Conservation (phyloP, 2,329 filamentous ascomycete genomes). For the Sphaerulina vaccinii region DNA sequence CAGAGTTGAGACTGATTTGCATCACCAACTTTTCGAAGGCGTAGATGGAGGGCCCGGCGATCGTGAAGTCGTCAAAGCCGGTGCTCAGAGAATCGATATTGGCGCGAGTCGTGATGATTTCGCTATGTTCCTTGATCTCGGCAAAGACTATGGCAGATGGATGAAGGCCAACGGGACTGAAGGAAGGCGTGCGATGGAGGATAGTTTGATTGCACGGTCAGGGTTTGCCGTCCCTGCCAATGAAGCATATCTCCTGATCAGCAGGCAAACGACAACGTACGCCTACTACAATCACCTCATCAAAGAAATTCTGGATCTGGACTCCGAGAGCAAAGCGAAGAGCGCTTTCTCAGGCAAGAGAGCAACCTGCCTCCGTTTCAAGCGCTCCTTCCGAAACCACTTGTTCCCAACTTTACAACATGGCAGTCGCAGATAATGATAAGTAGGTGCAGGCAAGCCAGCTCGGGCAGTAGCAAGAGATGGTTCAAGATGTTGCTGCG, state of each 20-base stretch:
- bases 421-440: too few relatives aligned
- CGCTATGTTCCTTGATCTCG: conserved; percentile 5
- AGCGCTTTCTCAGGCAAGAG: neutral
- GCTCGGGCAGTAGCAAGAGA: too few relatives aligned
- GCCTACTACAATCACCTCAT: conserved; percentile 17
- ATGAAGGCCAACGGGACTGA: conserved; percentile 4
- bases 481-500: too few relatives aligned
- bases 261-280: neutral
- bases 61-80: conserved; percentile 3
- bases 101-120: neutral
- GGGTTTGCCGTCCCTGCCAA: conserved; percentile 5
- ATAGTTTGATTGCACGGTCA: neutral
- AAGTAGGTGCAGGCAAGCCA: too few relatives aligned
- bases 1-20: conserved; percentile 13
- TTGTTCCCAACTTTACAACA: too few relatives aligned
- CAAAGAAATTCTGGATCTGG: conserved; percentile 18
- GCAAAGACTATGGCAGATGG: conserved; percentile 12
- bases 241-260: conserved; percentile 10
- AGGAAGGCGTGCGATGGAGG: neutral
- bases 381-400: too few relatives aligned
- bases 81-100: neutral
- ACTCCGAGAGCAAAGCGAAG: neutral
- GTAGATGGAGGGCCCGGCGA: conserved; percentile 11
- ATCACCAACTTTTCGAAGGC: conserved; percentile 16
- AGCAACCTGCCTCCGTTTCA: too few relatives aligned